Evolutionary conservation across 371 early-diverging fungal genomes (phyloP).

Genomic region (Dentiscutata heterogama): DNA sequence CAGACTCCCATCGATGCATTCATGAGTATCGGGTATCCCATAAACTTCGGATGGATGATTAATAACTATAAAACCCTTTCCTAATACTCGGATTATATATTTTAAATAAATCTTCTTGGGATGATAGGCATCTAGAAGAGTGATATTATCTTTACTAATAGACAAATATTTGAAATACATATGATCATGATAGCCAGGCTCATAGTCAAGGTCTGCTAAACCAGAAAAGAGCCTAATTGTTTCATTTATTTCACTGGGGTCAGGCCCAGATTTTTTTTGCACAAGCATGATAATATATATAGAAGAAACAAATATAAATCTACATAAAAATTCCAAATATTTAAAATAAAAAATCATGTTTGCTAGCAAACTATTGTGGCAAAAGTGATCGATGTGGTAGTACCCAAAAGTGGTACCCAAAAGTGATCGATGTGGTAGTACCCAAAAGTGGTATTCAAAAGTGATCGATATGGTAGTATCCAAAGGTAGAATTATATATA

Average conservation of each 20-base stretch:
- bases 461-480: no score
- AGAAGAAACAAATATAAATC: no score
- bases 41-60: conserved; percentile 20
- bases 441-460: no score
- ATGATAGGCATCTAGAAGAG: conserved; percentile 13
- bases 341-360: no score
- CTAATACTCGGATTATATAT: neutral
- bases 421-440: no score
- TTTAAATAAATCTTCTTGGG: neutral
- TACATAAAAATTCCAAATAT: no score
- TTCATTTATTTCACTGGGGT: neutral
- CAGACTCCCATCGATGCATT: conserved; percentile 7
- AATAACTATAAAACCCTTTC: conserved; percentile 22
- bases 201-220: neutral
- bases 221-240: neutral
- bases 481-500: no score
- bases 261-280: neutral
- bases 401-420: no score
- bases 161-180: neutral
- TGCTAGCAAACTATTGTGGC: no score
- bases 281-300: neutral
- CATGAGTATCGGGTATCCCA: neutral
- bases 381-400: no score
- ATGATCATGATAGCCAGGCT: neutral
- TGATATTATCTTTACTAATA: neutral